Conservation (phyloP, 208 protist genomes). For the Giardia muris region DNA sequence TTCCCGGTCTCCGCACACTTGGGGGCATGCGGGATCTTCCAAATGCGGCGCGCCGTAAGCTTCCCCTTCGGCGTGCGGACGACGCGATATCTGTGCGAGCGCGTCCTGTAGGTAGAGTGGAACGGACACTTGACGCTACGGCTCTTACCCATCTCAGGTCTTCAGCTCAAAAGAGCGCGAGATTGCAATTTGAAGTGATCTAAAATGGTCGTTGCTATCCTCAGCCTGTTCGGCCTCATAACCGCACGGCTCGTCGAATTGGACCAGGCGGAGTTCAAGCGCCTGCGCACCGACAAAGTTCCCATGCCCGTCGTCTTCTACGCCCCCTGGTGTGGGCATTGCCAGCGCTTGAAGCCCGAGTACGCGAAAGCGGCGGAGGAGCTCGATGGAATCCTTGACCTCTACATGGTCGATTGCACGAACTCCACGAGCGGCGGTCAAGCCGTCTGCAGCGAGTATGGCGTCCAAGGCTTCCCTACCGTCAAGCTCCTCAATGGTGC, state of each 20-base stretch:
- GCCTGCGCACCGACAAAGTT: background rate
- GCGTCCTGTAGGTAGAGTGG: constrained; percentile 23
- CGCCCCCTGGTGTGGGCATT: constrained; percentile 16
- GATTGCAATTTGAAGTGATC: background rate
- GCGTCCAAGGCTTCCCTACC: constrained; percentile 13
- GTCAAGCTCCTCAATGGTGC: background rate
- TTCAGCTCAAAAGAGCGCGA: background rate
- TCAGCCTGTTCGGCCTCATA: background rate
- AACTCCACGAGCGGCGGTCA: background rate
- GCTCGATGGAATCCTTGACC: background rate
- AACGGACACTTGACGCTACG: background rate
- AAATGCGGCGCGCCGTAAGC: background rate
- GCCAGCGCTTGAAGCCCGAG: constrained; percentile 2
- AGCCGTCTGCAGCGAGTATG: background rate
- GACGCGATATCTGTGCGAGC: background rate
- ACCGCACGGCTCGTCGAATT: background rate
- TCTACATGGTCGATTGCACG: constrained; percentile 12
- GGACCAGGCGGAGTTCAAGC: background rate
- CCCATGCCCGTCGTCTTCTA: constrained; percentile 3
- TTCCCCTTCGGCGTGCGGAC: background rate
- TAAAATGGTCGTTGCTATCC: background rate
- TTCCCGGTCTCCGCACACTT: background rate
- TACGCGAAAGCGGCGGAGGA: background rate
- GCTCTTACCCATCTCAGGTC: background rate
- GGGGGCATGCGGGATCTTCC: background rate